Percentiles rank a stretch among this genome's conserved stretches.
Evolutionary conservation across 1,139 yeast species (phyloP).

Genomic region (Pneumocystis murina): DNA sequence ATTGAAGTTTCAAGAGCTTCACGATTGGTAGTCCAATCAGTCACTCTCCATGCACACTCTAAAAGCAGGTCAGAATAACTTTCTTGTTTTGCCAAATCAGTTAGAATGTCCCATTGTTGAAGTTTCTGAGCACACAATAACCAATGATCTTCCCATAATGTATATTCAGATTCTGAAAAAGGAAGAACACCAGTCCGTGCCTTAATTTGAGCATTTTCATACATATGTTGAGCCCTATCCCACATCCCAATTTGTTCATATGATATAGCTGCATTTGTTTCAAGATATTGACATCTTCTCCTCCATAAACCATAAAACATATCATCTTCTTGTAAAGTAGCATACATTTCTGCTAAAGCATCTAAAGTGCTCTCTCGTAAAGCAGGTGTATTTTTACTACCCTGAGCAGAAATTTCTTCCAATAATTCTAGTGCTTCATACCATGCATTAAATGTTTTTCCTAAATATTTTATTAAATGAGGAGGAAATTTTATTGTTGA

Average conservation of each 20-base stretch:
- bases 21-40: conserved; percentile 93
- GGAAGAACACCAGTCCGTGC: conserved; percentile 94
- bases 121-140: conserved; percentile 89
- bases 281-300: conserved; percentile 82
- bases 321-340: conserved; percentile 82
- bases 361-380: conserved; percentile 79
- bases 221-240: conserved; percentile 86
- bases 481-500: conserved; percentile 72
- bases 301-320: conserved; percentile 98
- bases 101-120: conserved; percentile 95
- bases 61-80: conserved; percentile 85
- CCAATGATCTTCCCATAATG: conserved; percentile 99
- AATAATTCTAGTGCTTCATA: conserved; percentile 69
- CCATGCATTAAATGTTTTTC: conserved; percentile 83
- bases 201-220: conserved; percentile 94
- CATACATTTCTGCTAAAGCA: conserved; percentile 78
- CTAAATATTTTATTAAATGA: conserved; percentile 77
- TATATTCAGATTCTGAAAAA: conserved; percentile 87
- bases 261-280: conserved; percentile 82
- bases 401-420: conserved; percentile 34
- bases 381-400: conserved; percentile 40
- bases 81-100: conserved; percentile 94
- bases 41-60: conserved; percentile 99
- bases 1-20: conserved; percentile 91
- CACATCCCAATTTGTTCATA: conserved; percentile 91